phyloP scores from a whole-genome alignment of 495 filamentous ascomycete species.

The Penicillium turbatum region DNA sequence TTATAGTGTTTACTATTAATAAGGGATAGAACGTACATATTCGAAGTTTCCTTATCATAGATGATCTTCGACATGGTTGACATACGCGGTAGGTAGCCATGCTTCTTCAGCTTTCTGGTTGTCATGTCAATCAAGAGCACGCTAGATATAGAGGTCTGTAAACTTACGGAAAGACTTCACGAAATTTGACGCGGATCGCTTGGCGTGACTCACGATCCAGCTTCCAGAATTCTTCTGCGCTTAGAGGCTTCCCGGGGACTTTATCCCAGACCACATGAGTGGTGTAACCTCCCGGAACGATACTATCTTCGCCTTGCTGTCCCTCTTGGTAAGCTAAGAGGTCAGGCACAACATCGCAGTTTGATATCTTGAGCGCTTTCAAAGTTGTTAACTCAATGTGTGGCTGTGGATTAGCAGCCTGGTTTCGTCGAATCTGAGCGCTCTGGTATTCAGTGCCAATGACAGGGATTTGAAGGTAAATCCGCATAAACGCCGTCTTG shows the following conservation, averaged over 20 bases:
- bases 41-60: background rate
- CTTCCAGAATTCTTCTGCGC: slow-evolving; percentile 10
- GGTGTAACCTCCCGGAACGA: slow-evolving; percentile 11
- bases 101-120: background rate
- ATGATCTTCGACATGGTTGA: background rate
- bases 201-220: background rate
- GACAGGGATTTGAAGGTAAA: slow-evolving; percentile 14
- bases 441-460: slow-evolving; percentile 4
- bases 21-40: background rate
- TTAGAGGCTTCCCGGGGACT: slow-evolving; percentile 9
- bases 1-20: background rate
- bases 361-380: background rate
- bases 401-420: background rate
- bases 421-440: background rate
- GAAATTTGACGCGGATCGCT: slow-evolving; percentile 6
- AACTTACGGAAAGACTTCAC: slow-evolving; percentile 1
- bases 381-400: background rate
- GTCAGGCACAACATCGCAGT: slow-evolving; percentile 5
- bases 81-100: background rate
- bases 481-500: slow-evolving; percentile 14
- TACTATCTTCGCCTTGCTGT: slow-evolving; percentile 2
- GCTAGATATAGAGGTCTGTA: background rate
- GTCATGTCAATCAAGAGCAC: background rate
- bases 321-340: slow-evolving; percentile 5
- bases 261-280: slow-evolving; percentile 11